Base-by-base conservation (phyloP, 306 rosid species). In the Potentilla sterilis region DNA sequence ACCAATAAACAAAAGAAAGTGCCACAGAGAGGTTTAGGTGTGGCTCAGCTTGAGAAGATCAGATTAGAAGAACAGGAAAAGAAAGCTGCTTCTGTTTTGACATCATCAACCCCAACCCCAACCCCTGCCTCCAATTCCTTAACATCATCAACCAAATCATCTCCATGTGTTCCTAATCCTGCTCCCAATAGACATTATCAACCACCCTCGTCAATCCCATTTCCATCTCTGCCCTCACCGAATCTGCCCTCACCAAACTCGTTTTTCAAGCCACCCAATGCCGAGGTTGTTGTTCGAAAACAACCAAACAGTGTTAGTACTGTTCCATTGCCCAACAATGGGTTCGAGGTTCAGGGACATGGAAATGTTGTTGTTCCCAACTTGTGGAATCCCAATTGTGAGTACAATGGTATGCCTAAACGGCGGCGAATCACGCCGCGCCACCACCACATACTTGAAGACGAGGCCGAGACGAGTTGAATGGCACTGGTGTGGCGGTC, bases 11-110 rank as follows among this genome's bases (percentile, higher is more conserved):
- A 84, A 69, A 93, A 79, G 41, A 94, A 84, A 85, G 81, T 81
- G 2, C 96, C 98, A n/a, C 96, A 94, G 42, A 88, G 98, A 87
- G 98, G 98, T 54, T 89, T 91, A 41, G 98, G 98, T 35, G 97
- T 94, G 58, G 96, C 97, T 21, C 92, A 89, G 81, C 96, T 94
- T 72, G 98, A 94, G 76, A 91, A 82, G 73, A 87, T 91, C 44
- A 92, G 89, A 76, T 70, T 87, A 15, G 94, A 88, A 82, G 97
- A 90, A 72, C 90, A 87, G 44, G 86, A 82, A 13, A 88, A 83
- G 83, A 87, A 67, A 76, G 44, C 77, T 28, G 46, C 71, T 46
- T 64, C 74, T 18, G 57, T 80, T 72, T 8, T 82, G 65, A 51
- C 81, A 82, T 78, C 65, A 32, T n/a, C n/a, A n/a, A n/a, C n/a